These are phyloP conservation scores for Prototheca stagnorum DNA, from an alignment of 163 green algal genomes.

Conservation along the genomic window DNA sequence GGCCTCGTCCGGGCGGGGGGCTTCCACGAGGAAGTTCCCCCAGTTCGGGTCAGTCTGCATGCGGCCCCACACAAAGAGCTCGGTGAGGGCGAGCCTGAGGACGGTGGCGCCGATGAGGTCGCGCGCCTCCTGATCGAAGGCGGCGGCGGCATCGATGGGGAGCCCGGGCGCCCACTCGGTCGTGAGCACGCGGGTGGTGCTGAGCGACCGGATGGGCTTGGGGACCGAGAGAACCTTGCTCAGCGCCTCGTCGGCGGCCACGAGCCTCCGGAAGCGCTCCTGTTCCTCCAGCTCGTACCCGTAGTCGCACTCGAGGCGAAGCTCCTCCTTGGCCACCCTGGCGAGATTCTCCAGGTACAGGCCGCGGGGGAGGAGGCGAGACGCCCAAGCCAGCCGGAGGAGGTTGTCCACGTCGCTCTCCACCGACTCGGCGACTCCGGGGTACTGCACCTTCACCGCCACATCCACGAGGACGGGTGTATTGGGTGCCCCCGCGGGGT, in stretches of 20 bases:
- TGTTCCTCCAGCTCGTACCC: slow-evolving; percentile 52
- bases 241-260: slow-evolving; percentile 29
- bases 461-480: not conserved
- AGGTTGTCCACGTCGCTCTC: slow-evolving; percentile 89
- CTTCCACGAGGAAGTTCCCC: slow-evolving; percentile 96
- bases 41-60: slow-evolving; percentile 98
- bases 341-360: slow-evolving; percentile 73
- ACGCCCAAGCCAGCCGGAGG: slow-evolving; percentile 60
- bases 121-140: slow-evolving; percentile 48
- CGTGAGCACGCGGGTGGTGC: slow-evolving; percentile 48
- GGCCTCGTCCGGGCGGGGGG: no score
- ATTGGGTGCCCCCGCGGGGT: no score
- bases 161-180: slow-evolving; percentile 69
- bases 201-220: slow-evolving; percentile 51
- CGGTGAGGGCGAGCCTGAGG: slow-evolving; percentile 70
- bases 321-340: slow-evolving; percentile 74
- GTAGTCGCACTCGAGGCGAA: slow-evolving; percentile 90
- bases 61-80: slow-evolving; percentile 87
- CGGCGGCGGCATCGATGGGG: slow-evolving; percentile 60
- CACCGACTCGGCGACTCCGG: slow-evolving; percentile 68
- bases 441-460: slow-evolving; percentile 85
- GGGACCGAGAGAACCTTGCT: slow-evolving; percentile 54
- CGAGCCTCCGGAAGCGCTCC: slow-evolving; percentile 40
- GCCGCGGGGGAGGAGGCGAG: slow-evolving; percentile 68
- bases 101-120: slow-evolving; percentile 59